These are phyloP conservation scores for Nakazawaea ishiwadae DNA, from an alignment of 805 yeast species.

Conservation along the genomic window DNA sequence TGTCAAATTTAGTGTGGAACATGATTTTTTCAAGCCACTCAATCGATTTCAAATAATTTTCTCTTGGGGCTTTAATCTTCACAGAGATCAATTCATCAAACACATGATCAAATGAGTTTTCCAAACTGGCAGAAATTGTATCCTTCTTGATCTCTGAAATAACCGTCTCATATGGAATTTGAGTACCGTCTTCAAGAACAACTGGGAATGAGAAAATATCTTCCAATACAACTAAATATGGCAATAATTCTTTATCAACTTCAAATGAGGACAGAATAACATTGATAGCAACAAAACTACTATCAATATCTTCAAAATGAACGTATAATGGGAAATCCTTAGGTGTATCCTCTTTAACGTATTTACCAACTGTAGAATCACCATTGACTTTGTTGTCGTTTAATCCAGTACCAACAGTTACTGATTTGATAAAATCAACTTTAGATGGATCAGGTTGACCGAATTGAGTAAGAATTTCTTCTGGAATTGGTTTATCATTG, in stretches of 20 bases:
- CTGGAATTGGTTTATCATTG: slow-evolving; percentile 79
- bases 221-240: slow-evolving; percentile 57
- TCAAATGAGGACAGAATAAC: slow-evolving; percentile 52
- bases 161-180: slow-evolving; percentile 70
- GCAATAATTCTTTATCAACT: slow-evolving; percentile 49
- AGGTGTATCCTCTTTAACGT: slow-evolving; percentile 29
- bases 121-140: slow-evolving; percentile 54
- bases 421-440: slow-evolving; percentile 67
- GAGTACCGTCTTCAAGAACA: slow-evolving; percentile 51
- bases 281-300: slow-evolving; percentile 72
- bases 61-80: slow-evolving; percentile 53
- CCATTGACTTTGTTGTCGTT: slow-evolving; percentile 32
- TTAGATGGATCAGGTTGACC: slow-evolving; percentile 70
- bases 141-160: slow-evolving; percentile 69
- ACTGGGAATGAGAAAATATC: slow-evolving; percentile 74
- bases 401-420: slow-evolving; percentile 56
- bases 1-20: slow-evolving; percentile 66
- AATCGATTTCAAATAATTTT: slow-evolving; percentile 63
- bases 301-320: slow-evolving; percentile 74
- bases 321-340: slow-evolving; percentile 58
- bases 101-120: slow-evolving; percentile 47
- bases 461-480: slow-evolving; percentile 54
- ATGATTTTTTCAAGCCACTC: slow-evolving; percentile 71
- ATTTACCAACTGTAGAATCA: slow-evolving; percentile 18
- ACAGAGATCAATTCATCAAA: slow-evolving; percentile 66